A percentile compares a stretch with the other conserved stretches of the same genome.
Evolutionary conservation across 2,329 filamentous ascomycete genomes (phyloP).

Genomic region (Dactylellina sp.): DNA sequence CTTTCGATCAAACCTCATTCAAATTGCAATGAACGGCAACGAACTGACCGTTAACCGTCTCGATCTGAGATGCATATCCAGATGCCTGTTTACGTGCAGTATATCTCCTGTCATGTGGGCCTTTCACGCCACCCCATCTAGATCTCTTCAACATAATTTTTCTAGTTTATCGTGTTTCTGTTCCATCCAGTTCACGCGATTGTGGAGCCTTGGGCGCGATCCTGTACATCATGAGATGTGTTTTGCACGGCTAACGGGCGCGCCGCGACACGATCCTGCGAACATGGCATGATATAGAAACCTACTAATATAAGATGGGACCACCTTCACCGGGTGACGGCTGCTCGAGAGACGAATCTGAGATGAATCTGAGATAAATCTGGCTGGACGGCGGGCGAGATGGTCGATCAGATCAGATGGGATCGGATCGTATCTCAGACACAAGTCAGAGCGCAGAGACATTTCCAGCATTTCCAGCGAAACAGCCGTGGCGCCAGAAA

Average conservation of each 20-base stretch:
- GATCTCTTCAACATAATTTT: no score
- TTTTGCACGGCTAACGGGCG: constrained; percentile 14
- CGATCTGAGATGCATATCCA: no score
- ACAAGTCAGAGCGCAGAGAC: constrained; percentile 50
- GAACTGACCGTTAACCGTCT: no score
- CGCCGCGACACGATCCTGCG: constrained; percentile 21
- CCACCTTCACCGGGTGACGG: no score
- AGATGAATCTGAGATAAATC: background rate
- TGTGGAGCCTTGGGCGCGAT: background rate
- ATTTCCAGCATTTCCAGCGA: constrained; percentile 24
- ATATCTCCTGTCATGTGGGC: no score
- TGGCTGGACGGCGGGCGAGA: background rate
- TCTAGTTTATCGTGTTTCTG: background rate
- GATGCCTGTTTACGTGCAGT: no score
- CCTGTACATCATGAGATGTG: constrained; percentile 3
- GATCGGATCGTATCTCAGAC: constrained; percentile 38
- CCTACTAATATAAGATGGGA: background rate
- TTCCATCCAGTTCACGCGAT: constrained; percentile 3
- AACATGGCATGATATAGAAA: constrained; percentile 32
- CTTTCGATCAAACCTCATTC: background rate
- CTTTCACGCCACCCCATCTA: no score
- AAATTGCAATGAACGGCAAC: no score
- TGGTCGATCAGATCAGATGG: background rate
- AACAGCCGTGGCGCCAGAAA: constrained; percentile 14
- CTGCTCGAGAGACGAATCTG: no score